These are phyloP conservation scores for Fraxinus quadrangulata DNA, from an alignment of 257 asterid genomes.

Conservation along the genomic window DNA sequence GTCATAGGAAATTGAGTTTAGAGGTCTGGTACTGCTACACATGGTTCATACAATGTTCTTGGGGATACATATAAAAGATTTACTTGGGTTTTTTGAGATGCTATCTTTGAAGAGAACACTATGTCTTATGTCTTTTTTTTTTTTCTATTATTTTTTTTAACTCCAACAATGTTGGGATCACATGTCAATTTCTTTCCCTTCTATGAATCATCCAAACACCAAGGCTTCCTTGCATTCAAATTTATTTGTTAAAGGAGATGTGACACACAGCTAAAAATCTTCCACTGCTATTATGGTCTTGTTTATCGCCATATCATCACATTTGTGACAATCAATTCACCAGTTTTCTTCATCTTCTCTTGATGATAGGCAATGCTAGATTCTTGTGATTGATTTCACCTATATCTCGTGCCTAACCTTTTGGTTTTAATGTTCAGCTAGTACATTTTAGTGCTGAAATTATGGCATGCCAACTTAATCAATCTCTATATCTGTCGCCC, in stretches of 20 bases:
- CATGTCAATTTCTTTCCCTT: not conserved
- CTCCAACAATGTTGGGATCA: not conserved
- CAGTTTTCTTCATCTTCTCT: not conserved
- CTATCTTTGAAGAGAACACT: not conserved
- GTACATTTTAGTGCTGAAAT: not conserved
- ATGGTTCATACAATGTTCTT: too few species aligned
- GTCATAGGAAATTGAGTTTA: too few species aligned
- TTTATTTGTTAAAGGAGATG: not conserved
- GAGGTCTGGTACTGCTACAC: too few species aligned
- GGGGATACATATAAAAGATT: not conserved
- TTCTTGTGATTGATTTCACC: not conserved
- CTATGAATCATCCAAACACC: not conserved
- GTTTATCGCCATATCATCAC: not conserved
- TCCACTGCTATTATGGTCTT: constrained; percentile 1
- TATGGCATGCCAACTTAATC: not conserved
- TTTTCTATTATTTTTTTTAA: constrained; percentile 10
- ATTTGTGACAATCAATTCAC: not conserved
- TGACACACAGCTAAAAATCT: not conserved
- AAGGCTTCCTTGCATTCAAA: not conserved
- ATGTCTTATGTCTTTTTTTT: not conserved
- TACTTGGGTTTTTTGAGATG: not conserved
- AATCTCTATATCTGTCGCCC: not conserved
- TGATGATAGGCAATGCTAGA: not conserved
- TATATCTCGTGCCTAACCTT: not conserved
- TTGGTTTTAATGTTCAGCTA: not conserved